Evolutionary conservation across 108 stramenopile genomes (phyloP), one percentile per base, ranked within the genome.

Genomic region (Conticribra guillardii): DNA sequence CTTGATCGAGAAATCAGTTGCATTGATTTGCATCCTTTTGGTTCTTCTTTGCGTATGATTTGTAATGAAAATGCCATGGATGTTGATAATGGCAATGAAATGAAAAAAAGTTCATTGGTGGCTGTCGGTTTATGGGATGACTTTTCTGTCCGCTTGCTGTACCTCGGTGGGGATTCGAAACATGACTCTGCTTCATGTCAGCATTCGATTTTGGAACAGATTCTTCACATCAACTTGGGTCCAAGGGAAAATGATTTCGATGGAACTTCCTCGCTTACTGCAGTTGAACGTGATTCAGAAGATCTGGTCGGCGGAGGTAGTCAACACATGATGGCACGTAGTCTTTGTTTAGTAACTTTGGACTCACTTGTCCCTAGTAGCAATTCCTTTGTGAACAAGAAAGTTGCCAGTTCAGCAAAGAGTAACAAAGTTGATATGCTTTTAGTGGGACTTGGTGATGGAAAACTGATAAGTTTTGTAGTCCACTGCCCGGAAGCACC

Each of bases 361-460:
- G 84, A 89, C 37, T 79, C 85, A 17, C 69, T 77, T n/a, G 74
- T 56, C 0, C 21, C 69, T 4, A 71, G 46, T 33, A 71, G 46
- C 21, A 69, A 51, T 5, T 63, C 57, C 8, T 54, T 58, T 62
- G 71, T 61, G 16, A 65, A 21, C 73, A 46, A 68, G n/a, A 71
- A 57, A 48, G 57, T 47, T 24, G 30, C 58, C 28, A 34, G 54
- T 8, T 22, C 49, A 49, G 46, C 74, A 51, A 41, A 28, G 14
- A 46, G 54, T 21, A 75, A 62, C 24, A 73, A 78, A 28, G 79
- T 82, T 28, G 85, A 96, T 64, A 92, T 96, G 91, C 76, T 99
- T 33, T 84, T 99, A 60, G 96, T 97, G 9, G 99, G 97, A 33
- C 69, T 99, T 44, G 99, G 98, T 9, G 98, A 99, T 75, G 99